Base-by-base conservation (phyloP, 1,284 basidiomycete genomes). In the Pseudozyma sp. region DNA sequence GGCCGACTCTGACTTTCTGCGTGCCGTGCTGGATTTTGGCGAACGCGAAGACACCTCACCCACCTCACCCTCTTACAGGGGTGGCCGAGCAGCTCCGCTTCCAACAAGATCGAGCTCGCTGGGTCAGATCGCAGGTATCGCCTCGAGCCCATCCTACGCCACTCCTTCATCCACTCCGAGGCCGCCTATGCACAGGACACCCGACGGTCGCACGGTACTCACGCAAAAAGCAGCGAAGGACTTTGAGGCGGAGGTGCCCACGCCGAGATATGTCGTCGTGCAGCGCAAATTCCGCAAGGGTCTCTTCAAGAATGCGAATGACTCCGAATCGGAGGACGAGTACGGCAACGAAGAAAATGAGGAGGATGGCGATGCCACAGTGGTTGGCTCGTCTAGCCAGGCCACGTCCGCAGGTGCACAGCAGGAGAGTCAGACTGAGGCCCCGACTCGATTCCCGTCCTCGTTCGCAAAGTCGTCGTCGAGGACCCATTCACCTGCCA, bases 311-410 rank as follows among this genome's bases (percentile, higher is more conserved):
- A 48, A 56, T 29, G 52, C 63, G 7, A 48, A 56, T 29, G 52
- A 61, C 0, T 66, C 67, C 5, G 78, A 80, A 11, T 75, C 70
- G 0, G 77, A 80, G 42, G 78, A 80, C 35, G 77, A 79, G n/a
- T 80, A 78, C 39, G 76, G 76, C 2, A 50, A 62, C 19, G 75
- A 77, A 4, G 61, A 72, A 14, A 54, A 53, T 9, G 54, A 55
- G 10, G 53, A 53, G 9, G 52, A 55, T 6, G 33, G 5, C 9
- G 61, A 58, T 6, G 5, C 51, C 16, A 31, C 24, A 5, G 24
- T 44, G 42, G 45, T 48, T n/a, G 16, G 29, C 31, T 2, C 46
- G 5, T n/a, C 40, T 9, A 39, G 49, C 11, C 40, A n/a, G 11
- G 51, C 54, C 3, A 3, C 37, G 13, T n/a, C 49, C 33, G 35